Base-by-base conservation (phyloP, 257 asterid genomes). In the Scutellaria minor region DNA sequence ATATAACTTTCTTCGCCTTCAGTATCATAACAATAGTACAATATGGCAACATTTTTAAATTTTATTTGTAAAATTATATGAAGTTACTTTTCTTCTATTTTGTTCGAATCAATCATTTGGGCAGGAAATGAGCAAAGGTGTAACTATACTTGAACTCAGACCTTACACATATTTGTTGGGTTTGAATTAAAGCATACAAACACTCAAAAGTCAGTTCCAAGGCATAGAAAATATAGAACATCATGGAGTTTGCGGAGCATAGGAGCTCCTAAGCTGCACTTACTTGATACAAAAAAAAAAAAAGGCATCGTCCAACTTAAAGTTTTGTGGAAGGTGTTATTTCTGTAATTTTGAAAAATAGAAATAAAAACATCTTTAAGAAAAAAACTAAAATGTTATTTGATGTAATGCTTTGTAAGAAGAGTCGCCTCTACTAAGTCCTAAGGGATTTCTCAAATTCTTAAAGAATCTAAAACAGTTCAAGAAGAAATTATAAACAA, bases 231-330 rank as follows among this genome's bases (percentile, higher is more conserved):
- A 9, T 67, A 47, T 51, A 35, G 52, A 67, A 67, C 7, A 22
- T 9, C 72, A 15, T 37, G 62, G 51, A 50, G 8, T 22, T 66
- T 67, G 14, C 15, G 39, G 12, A 67, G 46, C 51, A 50, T 47
- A 51, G 12, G 40, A 22, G 15, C 59, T n/a, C 72, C 62, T 67
- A 24, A 15, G 50, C 39, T 31, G 50, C 62, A 67, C 47, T 51
- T 51, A 51, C 51, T n/a, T 15, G 18, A 35, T 14, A 35, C 7
- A 27, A 41, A 24, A 5, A 9, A 27, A 27, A 0, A n/a, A 9
- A 44, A 12, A 45, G 44, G 75, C 59, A 6, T 18, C 35, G 22
- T 44, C 42, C 13, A 41, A 69, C 8, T 8, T 39, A 1, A 68
- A 54, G 54, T 13, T 44, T 11, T 54, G 41, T 18, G 40, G 51